Evolutionary conservation across 495 filamentous ascomycete genomes (phyloP).

Genomic region (Penicillium dipodomyicola): DNA sequence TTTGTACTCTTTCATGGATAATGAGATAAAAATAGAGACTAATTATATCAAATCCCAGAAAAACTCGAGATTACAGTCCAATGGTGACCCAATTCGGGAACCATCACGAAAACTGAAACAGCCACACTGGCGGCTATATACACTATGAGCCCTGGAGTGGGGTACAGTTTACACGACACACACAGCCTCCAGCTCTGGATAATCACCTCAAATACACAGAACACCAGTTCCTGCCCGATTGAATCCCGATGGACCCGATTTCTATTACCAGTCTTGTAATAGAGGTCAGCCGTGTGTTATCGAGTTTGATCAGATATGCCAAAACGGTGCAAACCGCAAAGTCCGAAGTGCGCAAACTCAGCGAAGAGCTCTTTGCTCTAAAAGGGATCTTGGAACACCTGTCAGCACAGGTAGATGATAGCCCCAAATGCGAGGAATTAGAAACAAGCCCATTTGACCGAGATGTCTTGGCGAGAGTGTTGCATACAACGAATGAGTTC

Average conservation of each 20-base stretch:
- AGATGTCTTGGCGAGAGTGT: conserved; percentile 12
- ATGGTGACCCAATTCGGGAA: neutral
- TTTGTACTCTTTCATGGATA: neutral
- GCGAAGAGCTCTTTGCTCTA: conserved; percentile 25
- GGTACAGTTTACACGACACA: neutral
- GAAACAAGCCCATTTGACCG: conserved; percentile 11
- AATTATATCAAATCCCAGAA: neutral
- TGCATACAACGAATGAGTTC: conserved; percentile 21
- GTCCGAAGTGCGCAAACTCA: conserved; percentile 22
- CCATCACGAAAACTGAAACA: neutral
- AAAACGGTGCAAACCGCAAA: conserved; percentile 20
- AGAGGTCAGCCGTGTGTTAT: conserved; percentile 18
- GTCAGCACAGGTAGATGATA: conserved; percentile 4
- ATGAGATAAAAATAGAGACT: neutral
- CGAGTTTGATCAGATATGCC: conserved; percentile 20
- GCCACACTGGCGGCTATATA: neutral
- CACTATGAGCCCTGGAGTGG: too few species aligned
- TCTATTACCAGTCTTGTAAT: conserved; percentile 22
- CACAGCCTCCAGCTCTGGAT: neutral
- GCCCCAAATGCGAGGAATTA: neutral
- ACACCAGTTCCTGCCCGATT: neutral
- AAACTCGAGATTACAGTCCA: neutral
- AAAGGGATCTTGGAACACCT: conserved; percentile 25
- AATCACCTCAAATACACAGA: neutral
- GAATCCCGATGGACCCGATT: conserved; percentile 19